Base-by-base conservation (phyloP, 2,329 filamentous ascomycete genomes). In the Madurella mycetomatis region DNA sequence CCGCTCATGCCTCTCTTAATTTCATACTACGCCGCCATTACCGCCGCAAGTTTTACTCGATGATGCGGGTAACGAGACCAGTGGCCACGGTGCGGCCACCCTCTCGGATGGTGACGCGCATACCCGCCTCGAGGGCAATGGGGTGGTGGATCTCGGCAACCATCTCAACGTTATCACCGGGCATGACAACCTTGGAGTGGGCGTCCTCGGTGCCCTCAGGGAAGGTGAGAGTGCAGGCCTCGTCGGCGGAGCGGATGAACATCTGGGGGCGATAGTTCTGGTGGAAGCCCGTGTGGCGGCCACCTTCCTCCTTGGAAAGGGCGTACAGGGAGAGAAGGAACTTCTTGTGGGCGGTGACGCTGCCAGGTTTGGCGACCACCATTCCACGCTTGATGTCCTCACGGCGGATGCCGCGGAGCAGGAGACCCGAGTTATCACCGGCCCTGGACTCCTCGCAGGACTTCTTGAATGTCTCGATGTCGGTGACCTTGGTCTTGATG, bases 381-480 rank as follows among this genome's bases (percentile, higher is more conserved):
- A 99, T 97, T 70, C 94, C 94, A 72, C 94, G 90, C 67, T 79
- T 82, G 68, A 99, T 82, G 67, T 99, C 95, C 78, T 99, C 94
- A 69, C 94, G 91, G 76, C 91, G 92, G 70, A 99, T 76, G 81
- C 94, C 92, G 77, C 94, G 90, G 73, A 99, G 87, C 51, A 99
- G 84, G 39, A 99, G 88, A 70, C 94, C 94, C 25, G 94, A 96
- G 85, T 97, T 99, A 77, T 99, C 94, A 73, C 94, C 94, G 59
- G 94, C 94, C 67, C 89, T 85, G 56, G 92, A 95, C 77, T 96
- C 90, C 55, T 96, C 92, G 75, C 94, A 97, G 47, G 91, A 95
- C 84, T 99, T 99, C 84, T 97, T 96, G 83, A 99, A 99, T 63
- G 92, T 99, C 81, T 99, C 94, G 65, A 99, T 97, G 70, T 99